Percentiles rank a stretch among this genome's conserved stretches.
These are phyloP conservation scores for Alternaria consortialis DNA, from an alignment of 2,329 filamentous ascomycete genomes.

Conservation along the genomic window DNA sequence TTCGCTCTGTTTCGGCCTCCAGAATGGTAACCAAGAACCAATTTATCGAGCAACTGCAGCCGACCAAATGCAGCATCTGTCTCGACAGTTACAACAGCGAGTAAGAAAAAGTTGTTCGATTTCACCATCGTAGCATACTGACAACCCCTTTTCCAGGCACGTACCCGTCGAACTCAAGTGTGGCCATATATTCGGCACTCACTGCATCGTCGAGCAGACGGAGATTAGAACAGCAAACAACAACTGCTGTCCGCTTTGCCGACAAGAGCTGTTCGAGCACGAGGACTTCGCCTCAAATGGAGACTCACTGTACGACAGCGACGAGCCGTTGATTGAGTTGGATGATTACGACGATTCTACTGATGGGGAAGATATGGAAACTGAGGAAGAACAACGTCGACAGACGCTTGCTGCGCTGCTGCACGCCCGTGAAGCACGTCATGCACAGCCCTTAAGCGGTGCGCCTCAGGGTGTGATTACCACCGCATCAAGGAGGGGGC, in stretches of 20 bases:
- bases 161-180: conserved; percentile 4
- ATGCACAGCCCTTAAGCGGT: neutral
- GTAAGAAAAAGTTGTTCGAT: neutral
- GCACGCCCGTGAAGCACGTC: neutral
- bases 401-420: neutral
- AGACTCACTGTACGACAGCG: neutral
- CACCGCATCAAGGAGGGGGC: neutral
- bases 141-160: neutral
- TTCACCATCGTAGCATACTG: neutral
- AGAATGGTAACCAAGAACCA: conserved; percentile 6
- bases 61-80: conserved; percentile 8
- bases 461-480: neutral
- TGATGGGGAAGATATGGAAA: neutral
- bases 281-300: neutral
- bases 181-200: conserved; percentile 6
- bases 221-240: neutral
- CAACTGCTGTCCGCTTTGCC: conserved; percentile 3
- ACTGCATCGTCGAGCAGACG: conserved; percentile 7
- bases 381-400: neutral
- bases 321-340: neutral
- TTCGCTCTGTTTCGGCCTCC: neutral
- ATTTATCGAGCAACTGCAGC: conserved; percentile 8
- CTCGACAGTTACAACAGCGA: conserved; percentile 3
- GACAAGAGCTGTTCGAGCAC: conserved; percentile 1
- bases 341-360: neutral